Percentiles rank a stretch among this genome's conserved stretches.
Evolutionary conservation across 108 stramenopile species (phyloP).

Genomic region (Bacterosira constricta): DNA sequence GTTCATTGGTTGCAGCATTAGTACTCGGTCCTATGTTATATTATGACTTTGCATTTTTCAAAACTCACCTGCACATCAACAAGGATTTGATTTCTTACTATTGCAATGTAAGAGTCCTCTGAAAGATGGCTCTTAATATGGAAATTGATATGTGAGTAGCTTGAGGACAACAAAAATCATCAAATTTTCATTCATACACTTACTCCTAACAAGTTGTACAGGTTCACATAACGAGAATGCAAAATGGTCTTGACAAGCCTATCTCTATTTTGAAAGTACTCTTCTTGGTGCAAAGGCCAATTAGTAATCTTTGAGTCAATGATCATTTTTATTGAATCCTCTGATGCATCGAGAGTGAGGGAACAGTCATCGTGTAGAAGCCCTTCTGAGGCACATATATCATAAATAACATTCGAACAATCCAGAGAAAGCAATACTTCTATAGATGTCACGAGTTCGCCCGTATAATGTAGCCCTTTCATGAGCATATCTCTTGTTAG

Average conservation of each 20-base stretch:
- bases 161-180: background rate
- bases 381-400: conserved; percentile 39
- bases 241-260: conserved; percentile 60
- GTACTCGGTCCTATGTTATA: background rate
- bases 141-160: background rate
- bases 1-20: background rate
- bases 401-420: conserved; percentile 50
- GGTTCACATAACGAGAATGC: conserved; percentile 76
- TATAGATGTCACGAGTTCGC: background rate
- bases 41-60: background rate
- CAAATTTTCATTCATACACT: background rate
- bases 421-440: conserved; percentile 30
- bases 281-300: conserved; percentile 21
- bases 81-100: conserved; percentile 85
- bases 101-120: conserved; percentile 73
- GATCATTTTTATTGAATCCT: conserved; percentile 23
- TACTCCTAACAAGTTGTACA: conserved; percentile 70
- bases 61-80: conserved; percentile 80
- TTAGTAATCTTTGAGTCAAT: conserved; percentile 37
- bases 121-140: conserved; percentile 56
- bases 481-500: conserved; percentile 52
- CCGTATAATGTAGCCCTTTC: conserved; percentile 7
- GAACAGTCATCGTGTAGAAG: conserved; percentile 61
- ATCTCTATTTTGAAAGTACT: conserved; percentile 41
- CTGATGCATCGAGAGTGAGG: conserved; percentile 58